Conservation (phyloP, 495 filamentous ascomycete species). For the Aspergillus cristatus region DNA sequence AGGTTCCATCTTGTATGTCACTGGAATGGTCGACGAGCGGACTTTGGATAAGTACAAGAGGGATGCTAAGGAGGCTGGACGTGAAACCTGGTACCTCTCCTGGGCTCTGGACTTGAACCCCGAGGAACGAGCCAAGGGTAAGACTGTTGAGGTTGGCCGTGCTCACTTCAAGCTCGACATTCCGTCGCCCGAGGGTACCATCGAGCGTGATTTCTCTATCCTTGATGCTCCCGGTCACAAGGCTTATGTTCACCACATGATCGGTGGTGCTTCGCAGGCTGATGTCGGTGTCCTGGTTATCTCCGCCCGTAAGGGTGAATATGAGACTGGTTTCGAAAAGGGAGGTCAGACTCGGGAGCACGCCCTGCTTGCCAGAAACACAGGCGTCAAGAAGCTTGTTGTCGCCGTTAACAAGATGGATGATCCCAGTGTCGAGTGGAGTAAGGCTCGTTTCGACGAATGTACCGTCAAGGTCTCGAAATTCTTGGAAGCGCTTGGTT, state of each 20-base stretch:
- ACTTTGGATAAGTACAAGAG: slow-evolving; percentile 97
- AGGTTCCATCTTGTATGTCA: slow-evolving; percentile 81
- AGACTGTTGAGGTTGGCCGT: slow-evolving; percentile 95
- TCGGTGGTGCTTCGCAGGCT: slow-evolving; percentile 91
- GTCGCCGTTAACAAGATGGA: slow-evolving; percentile 99
- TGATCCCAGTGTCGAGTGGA: slow-evolving; percentile 92
- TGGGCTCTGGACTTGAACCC: slow-evolving; percentile 96
- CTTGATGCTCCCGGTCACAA: slow-evolving; percentile 96
- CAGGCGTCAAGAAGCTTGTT: slow-evolving; percentile 89
- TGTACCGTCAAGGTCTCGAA: slow-evolving; percentile 79
- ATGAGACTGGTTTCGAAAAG: slow-evolving; percentile 99
- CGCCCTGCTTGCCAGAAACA: slow-evolving; percentile 94
- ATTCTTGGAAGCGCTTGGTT: slow-evolving; percentile 86
- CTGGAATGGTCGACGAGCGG: slow-evolving; percentile 97
- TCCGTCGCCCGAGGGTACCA: slow-evolving; percentile 39
- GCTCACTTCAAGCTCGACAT: slow-evolving; percentile 92
- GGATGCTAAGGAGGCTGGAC: slow-evolving; percentile 89
- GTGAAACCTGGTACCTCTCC: slow-evolving; percentile 97
- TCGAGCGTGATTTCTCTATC: slow-evolving; percentile 64
- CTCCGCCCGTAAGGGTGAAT: slow-evolving; percentile 94
- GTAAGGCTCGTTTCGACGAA: slow-evolving; percentile 80
- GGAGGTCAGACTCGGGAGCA: slow-evolving; percentile 97
- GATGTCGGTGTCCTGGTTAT: slow-evolving; percentile 96
- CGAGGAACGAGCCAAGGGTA: slow-evolving; percentile 93
- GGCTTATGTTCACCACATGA: slow-evolving; percentile 93